A percentile compares a stretch with the other conserved stretches of the same genome.
phyloP scores from a whole-genome alignment of 225 moss, liverwort and hornwort genomes.

The Marchantia paleacea region DNA sequence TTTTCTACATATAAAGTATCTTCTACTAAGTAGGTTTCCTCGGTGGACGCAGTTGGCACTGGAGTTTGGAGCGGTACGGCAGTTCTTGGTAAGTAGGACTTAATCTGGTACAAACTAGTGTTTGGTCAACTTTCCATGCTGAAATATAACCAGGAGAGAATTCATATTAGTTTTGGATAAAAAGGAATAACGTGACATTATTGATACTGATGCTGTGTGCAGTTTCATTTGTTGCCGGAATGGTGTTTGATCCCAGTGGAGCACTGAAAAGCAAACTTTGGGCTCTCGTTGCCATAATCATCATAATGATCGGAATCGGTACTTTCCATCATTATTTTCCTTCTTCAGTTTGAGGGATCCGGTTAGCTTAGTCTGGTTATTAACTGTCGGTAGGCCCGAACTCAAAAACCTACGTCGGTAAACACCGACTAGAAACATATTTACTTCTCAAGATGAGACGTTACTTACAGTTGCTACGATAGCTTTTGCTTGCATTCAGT shows the following conservation, averaged over 20 bases:
- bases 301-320: constrained; percentile 36
- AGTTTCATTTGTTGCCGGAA: constrained; percentile 44
- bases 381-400: no score
- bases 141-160: background rate
- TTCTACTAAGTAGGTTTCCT: background rate
- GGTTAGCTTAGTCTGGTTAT: no score
- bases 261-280: constrained; percentile 15
- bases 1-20: no score
- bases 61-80: constrained; percentile 60
- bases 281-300: constrained; percentile 27
- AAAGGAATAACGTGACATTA: background rate
- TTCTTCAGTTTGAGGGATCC: no score
- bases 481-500: constrained; percentile 5
- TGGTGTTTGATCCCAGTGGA: constrained; percentile 28
- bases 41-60: constrained; percentile 42
- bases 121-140: background rate
- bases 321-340: background rate
- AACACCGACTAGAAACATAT: no score
- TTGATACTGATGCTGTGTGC: background rate
- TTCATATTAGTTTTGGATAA: background rate
- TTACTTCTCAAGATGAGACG: no score
- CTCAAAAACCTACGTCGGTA: no score
- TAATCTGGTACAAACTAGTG: background rate
- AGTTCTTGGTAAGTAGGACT: constrained; percentile 45
- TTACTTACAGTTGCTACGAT: no score